Conservation (phyloP, 2,329 filamentous ascomycete species). For the Botrytis porri region DNA sequence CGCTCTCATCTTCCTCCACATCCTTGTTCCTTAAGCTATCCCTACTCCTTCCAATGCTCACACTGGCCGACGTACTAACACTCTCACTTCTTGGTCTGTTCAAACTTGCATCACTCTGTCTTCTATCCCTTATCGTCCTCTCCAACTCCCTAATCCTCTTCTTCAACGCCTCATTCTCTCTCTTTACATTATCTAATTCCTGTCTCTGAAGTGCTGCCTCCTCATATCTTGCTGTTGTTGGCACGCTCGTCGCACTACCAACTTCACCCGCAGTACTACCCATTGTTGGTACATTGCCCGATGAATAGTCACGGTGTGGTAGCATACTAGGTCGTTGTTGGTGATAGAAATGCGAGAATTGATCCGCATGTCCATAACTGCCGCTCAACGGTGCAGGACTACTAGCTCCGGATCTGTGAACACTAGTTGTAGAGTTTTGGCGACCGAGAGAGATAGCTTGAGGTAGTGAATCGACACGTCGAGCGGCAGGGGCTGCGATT, state of each 20-base stretch:
- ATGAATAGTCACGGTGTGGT: conserved; percentile 32
- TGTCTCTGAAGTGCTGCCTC: conserved; percentile 58
- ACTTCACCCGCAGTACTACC: conserved; percentile 4
- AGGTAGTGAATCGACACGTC: conserved; percentile 27
- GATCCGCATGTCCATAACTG: conserved; percentile 35
- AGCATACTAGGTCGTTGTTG: conserved; percentile 28
- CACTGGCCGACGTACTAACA: conserved; percentile 51
- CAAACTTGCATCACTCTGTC: conserved; percentile 43
- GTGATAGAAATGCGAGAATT: conserved; percentile 34
- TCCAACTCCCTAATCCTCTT: conserved; percentile 61
- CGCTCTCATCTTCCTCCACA: conserved; percentile 52
- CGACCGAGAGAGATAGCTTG: conserved; percentile 33
- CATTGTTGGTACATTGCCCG: conserved; percentile 24
- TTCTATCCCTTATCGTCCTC: conserved; percentile 43
- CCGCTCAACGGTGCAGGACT: conserved; percentile 31
- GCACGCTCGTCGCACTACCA: conserved; percentile 45
- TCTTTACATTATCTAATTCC: conserved; percentile 59
- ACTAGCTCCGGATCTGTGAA: conserved; percentile 35
- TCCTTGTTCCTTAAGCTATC: conserved; percentile 44
- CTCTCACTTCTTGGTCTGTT: conserved; percentile 48
- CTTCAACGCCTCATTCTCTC: conserved; percentile 62
- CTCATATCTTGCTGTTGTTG: conserved; percentile 58
- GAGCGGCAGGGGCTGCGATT: conserved; percentile 15
- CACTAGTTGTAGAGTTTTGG: conserved; percentile 36
- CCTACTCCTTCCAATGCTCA: conserved; percentile 36